Evolutionary conservation across 2,329 filamentous ascomycete species (phyloP), one percentile per base, ranked within the genome.

Genomic region (Aspergillus pseudoterreus): DNA sequence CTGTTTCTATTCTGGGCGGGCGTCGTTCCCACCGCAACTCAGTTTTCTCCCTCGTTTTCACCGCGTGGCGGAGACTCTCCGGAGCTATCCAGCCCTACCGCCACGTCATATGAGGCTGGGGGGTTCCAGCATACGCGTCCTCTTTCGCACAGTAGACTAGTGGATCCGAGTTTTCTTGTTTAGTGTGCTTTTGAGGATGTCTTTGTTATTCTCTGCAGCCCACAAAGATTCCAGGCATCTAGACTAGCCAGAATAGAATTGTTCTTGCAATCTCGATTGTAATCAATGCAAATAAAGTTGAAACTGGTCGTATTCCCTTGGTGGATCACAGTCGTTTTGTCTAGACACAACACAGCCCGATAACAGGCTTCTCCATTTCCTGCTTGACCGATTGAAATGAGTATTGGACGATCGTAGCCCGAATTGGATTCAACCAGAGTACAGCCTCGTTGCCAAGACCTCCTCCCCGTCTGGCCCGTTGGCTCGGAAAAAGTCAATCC

Each of bases 61-160:
- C 49, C 54, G 52, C 54, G 52, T 56, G 52, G 54, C 44, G 52
- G 52, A 43, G 49, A 50, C 47, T 41, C 8, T 30, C 8, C 27
- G 6, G 27, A 11, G 27, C 19, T 45, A 50, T 27, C 51, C 35
- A 57, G 55, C 52, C 53, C 48, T 53, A 57, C 33, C 53, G 53
- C 55, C 55, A 57, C 55, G 55, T 57, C 55, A 57, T 41, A 49
- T 35, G 53, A 53, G 55, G 55, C 55, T 57, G 52, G 52, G 52
- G 52, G 43, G 24, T 35, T n/a, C 33, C 35, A 38, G 35, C n/a
- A 21, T 51, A 55, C 55, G 47, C 52, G 47, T 50, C 50, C 24
- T 49, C 30, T n/a, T 38, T 6, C 8, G 14, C 35, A 38, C 15
- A 38, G 35, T 19, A 19, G 19, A 19, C 19, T 19, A 19, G 19